Percentiles rank a stretch among this genome's conserved stretches.
These are phyloP conservation scores for Rubroshorea leprosula DNA, from an alignment of 345 rosid species.

Conservation along the genomic window DNA sequence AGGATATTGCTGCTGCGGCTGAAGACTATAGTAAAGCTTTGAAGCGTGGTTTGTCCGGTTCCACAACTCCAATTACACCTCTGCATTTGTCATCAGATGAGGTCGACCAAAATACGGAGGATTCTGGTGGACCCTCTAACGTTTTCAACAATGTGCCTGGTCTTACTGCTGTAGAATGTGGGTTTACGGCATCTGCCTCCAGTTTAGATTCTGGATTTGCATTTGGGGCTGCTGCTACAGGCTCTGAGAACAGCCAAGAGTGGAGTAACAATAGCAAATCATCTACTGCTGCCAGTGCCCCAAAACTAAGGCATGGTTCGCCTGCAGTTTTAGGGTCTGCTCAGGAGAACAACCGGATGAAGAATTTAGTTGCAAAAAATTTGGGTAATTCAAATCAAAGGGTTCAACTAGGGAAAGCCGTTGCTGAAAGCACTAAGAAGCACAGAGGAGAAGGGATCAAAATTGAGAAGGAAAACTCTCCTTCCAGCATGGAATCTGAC, in stretches of 20 bases:
- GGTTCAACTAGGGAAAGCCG: slow-evolving; percentile 44
- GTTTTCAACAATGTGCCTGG: slow-evolving; percentile 20
- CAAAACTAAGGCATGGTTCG: slow-evolving; percentile 40
- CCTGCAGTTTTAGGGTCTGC: slow-evolving; percentile 30
- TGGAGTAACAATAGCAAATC: slow-evolving; percentile 71
- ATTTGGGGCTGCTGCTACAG: slow-evolving; percentile 38
- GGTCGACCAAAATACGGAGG: slow-evolving; percentile 34
- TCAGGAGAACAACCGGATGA: slow-evolving; percentile 37
- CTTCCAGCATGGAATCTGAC: slow-evolving; percentile 81
- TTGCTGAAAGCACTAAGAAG: slow-evolving; percentile 58
- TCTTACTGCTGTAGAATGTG: slow-evolving; percentile 36
- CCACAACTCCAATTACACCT: slow-evolving; percentile 38
- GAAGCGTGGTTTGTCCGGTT: slow-evolving; percentile 59
- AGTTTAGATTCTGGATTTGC: slow-evolving; percentile 49
- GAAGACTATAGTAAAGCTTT: slow-evolving; percentile 43
- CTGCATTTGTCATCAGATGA: slow-evolving; percentile 25
- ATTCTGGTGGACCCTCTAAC: slow-evolving; percentile 37
- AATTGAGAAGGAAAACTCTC: slow-evolving; percentile 75
- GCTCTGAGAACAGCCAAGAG: slow-evolving; percentile 65
- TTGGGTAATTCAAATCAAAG: slow-evolving; percentile 34
- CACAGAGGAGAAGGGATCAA: slow-evolving; percentile 76
- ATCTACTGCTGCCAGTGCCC: slow-evolving; percentile 69
- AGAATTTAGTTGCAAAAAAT: slow-evolving; percentile 43
- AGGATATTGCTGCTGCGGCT: slow-evolving; percentile 31
- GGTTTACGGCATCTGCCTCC: slow-evolving; percentile 27